Percentiles rank a stretch among this genome's conserved stretches.
phyloP scores from a whole-genome alignment of 352 stramenopile genomes.

The Aphanomyces stellatus region DNA sequence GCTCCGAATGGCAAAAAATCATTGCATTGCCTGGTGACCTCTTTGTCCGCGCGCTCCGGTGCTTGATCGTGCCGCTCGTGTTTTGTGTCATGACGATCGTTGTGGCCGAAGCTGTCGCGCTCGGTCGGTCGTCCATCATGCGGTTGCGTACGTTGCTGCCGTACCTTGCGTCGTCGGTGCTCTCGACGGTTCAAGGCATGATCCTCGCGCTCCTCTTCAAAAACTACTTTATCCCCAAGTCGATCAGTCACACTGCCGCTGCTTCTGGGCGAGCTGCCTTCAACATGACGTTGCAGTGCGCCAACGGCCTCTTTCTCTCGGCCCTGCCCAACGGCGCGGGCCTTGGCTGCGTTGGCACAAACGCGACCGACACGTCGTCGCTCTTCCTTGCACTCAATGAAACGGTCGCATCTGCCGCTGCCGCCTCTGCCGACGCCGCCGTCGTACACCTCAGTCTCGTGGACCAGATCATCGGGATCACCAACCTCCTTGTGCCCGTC shows the following conservation, averaged over 20 bases:
- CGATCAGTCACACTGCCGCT: neutral
- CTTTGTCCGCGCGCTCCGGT: conserved; percentile 66
- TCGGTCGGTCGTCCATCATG: conserved; percentile 62
- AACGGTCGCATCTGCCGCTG: conserved; percentile 28
- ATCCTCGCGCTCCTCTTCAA: conserved; percentile 47
- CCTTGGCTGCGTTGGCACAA: neutral
- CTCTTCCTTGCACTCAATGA: conserved; percentile 25
- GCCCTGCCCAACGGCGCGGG: neutral
- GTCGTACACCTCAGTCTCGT: conserved; percentile 38
- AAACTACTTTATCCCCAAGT: conserved; percentile 5
- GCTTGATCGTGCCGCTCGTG: conserved; percentile 69
- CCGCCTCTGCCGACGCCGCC: conserved; percentile 30
- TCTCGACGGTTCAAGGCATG: conserved; percentile 40
- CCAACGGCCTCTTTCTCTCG: neutral
- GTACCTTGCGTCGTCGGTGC: conserved; percentile 48
- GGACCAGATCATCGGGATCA: conserved; percentile 50
- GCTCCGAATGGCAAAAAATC: conserved; percentile 35
- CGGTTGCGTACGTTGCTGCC: conserved; percentile 54
- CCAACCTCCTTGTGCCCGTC: conserved; percentile 43
- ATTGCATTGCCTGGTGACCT: conserved; percentile 63
- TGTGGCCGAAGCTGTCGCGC: conserved; percentile 64
- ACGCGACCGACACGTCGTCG: neutral
- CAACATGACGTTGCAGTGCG: conserved; percentile 8
- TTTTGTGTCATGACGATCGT: conserved; percentile 73
- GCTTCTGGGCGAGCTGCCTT: neutral